Base-by-base conservation (phyloP, 371 early-diverging fungal genomes). In the Rhizopus delemar region DNA sequence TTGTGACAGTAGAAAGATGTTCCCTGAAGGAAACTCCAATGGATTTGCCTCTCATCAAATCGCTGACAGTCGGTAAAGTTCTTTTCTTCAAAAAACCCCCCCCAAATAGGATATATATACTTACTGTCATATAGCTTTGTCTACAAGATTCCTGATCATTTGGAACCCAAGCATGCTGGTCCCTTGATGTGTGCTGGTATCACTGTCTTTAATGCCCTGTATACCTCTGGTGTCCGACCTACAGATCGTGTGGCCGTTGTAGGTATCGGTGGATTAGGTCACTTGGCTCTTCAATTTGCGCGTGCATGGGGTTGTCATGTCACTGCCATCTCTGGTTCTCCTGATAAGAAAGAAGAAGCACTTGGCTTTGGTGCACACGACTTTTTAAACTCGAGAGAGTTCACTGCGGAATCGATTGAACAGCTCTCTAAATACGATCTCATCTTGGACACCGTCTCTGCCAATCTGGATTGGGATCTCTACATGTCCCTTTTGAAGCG, bases 181-280 rank as follows among this genome's bases (percentile, higher is more conserved):
- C 72, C 87, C 15, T 56, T 81, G 65, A 71, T 88, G 66, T 89
- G 90, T 69, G 89, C 88, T 2, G 90, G 90, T 22, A 71, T 77
- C 9, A 84, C 90, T 13, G 79, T 82, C 1, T 90, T 79, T 53
- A 73, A 70, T 5, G 85, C 87, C 6, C 46, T 88, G 28, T 74
- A 78, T 43, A 61, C 69, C 1, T 70, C 71, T 65, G 70, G 77
- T 15, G 51, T 77, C 35, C 51, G 63, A 33, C 81, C 85, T 8
- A 84, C 83, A 28, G 75, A 63, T 29, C 68, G 76, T 28, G 75
- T 89, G 31, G 89, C 85, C 31, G 75, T 90, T 22, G 74, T 86
- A 50, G 90, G 88, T n/a, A 79, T 87, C 51, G 90, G 90, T 29
- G 89, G 90, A 28, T 71, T 90, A 43, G 77, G 89, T 6, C 89